Evolutionary conservation across 2,329 filamentous ascomycete genomes (phyloP), one percentile per base, ranked within the genome.

Genomic region (Fusarium secorum): DNA sequence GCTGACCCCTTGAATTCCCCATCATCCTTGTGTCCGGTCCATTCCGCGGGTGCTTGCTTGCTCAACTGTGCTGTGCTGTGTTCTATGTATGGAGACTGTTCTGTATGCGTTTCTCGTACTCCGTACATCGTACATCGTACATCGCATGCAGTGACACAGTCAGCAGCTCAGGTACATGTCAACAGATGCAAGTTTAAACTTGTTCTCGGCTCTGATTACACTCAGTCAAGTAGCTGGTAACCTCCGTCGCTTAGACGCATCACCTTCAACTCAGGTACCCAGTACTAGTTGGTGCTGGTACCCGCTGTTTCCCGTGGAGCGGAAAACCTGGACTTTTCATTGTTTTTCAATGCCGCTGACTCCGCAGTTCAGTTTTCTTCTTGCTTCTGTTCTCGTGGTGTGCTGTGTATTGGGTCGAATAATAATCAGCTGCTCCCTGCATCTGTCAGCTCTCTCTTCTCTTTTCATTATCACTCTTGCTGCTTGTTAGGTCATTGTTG

Each of bases 341-440:
- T 74, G 60, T 57, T 73, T 75, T 75, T 73, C 68, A 75, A 75
- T 74, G 61, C 66, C 62, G 64, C 46, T 51, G 60, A 57, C 54
- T 68, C 52, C 64, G 58, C 63, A 45, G 26, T 42, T 61, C 59
- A 52, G 33, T 42, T 61, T 56, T 56, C 39, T n/a, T 55, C 22
- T 33, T 36, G 22, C 24, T 38, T n/a, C 48, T 24, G 28, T 28
- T 53, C 32, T 69, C 60, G 57, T 70, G 66, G 59, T 72, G 60
- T n/a, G 18, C 24, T 28, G 42, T 44, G 33, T 22, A 18, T 28
- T 39, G 22, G 22, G 60, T 73, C 60, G 59, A 52, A 62, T 64
- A 67, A 61, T 62, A 64, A 51, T 26, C 53, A 64, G 42, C 38
- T 51, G 46, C 38, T 55, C 60, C 33, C 33, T 53, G 61, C 41